phyloP scores from a whole-genome alignment of 148 eudicot genomes.

The Simmondsia chinensis region DNA sequence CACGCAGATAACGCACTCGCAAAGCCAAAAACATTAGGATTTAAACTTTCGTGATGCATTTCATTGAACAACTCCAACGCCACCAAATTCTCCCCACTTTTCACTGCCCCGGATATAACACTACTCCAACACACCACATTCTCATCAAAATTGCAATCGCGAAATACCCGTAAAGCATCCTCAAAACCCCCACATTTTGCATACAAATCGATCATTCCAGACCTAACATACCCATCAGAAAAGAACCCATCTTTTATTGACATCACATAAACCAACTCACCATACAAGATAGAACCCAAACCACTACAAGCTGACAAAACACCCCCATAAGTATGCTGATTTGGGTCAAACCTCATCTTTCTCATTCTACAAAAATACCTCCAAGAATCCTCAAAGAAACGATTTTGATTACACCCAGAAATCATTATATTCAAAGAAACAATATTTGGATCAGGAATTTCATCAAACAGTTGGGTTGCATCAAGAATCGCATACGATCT shows the following conservation, averaged over 20 bases:
- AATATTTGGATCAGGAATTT: constrained; percentile 36
- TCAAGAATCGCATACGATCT: constrained; percentile 25
- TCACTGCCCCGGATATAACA: constrained; percentile 59
- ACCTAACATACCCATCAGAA: constrained; percentile 57
- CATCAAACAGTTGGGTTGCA: constrained; percentile 58
- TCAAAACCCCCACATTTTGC: constrained; percentile 32
- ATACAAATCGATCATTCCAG: constrained; percentile 67
- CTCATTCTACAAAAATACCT: constrained; percentile 50
- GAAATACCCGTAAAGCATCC: constrained; percentile 59
- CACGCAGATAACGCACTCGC: constrained; percentile 73
- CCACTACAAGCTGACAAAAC: constrained; percentile 60
- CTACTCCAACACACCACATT: constrained; percentile 93
- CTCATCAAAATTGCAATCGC: constrained; percentile 44
- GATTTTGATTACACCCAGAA: constrained; percentile 42
- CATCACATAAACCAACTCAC: constrained; percentile 48
- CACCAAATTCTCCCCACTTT: constrained; percentile 31
- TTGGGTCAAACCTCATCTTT: constrained; percentile 30
- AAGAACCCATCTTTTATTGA: constrained; percentile 61
- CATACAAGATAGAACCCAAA: constrained; percentile 30
- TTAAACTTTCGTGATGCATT: constrained; percentile 30
- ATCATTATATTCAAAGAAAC: constrained; percentile 61
- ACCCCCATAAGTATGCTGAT: constrained; percentile 60
- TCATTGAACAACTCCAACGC: constrained; percentile 48
- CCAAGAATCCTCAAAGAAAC: constrained; percentile 44
- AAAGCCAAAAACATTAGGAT: constrained; percentile 55